Evolutionary conservation across 1,139 yeast genomes (phyloP).

Genomic region (Yamadazyma atlantica): DNA sequence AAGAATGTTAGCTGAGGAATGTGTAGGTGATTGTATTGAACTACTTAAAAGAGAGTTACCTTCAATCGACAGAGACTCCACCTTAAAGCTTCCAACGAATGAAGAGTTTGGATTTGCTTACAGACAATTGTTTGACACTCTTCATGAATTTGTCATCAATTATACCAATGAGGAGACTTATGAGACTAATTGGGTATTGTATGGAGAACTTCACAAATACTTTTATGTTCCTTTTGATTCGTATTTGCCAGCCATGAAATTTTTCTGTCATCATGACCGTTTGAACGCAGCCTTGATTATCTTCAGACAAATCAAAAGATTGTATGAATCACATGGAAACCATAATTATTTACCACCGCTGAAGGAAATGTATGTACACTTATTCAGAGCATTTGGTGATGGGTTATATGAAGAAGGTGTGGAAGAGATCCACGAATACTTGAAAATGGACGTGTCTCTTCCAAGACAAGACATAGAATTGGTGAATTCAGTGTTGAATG

Average conservation of each 20-base stretch:
- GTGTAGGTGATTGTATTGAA: slow-evolving; percentile 58
- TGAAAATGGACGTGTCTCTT: slow-evolving; percentile 64
- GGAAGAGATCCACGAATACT: slow-evolving; percentile 59
- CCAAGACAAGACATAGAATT: slow-evolving; percentile 56
- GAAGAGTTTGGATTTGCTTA: slow-evolving; percentile 29
- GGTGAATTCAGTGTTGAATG: slow-evolving; percentile 64
- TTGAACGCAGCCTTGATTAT: slow-evolving; percentile 66
- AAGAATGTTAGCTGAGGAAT: slow-evolving; percentile 47
- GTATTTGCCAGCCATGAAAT: slow-evolving; percentile 60
- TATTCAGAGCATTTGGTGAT: slow-evolving; percentile 64
- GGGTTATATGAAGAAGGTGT: slow-evolving; percentile 67
- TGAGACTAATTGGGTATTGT: slow-evolving; percentile 64
- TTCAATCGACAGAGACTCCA: slow-evolving; percentile 34
- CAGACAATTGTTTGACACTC: slow-evolving; percentile 31
- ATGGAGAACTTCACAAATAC: slow-evolving; percentile 57
- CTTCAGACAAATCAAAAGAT: slow-evolving; percentile 60
- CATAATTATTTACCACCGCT: slow-evolving; percentile 56
- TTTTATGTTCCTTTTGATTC: slow-evolving; percentile 61
- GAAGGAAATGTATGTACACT: slow-evolving; percentile 59
- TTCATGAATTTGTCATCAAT: slow-evolving; percentile 48
- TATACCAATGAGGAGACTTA: slow-evolving; percentile 38
- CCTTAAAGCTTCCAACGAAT: slow-evolving; percentile 27
- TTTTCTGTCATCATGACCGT: slow-evolving; percentile 56
- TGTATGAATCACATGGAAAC: slow-evolving; percentile 55
- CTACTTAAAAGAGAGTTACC: slow-evolving; percentile 63